phyloP scores from a whole-genome alignment of 345 rosid species.

The Aethionema arabicum region DNA sequence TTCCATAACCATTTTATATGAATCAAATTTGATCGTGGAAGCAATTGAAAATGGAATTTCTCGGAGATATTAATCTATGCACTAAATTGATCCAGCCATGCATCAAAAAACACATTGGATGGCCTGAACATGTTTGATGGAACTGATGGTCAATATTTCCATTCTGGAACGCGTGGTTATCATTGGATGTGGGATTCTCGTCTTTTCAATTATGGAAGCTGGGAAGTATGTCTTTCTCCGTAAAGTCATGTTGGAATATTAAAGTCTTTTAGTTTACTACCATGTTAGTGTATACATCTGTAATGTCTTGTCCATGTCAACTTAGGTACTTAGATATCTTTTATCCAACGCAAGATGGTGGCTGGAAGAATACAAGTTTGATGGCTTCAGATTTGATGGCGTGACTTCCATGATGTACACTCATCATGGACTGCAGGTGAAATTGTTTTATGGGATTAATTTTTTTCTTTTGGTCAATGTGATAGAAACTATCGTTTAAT shows the following conservation, averaged over 20 bases:
- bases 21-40: slow-evolving; percentile 4
- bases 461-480: background rate
- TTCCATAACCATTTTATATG: slow-evolving; percentile 18
- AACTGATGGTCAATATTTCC: slow-evolving; percentile 87
- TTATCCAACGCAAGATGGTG: slow-evolving; percentile 99
- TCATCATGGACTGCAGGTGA: slow-evolving; percentile 91
- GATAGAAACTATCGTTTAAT: background rate
- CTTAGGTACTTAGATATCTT: slow-evolving; percentile 81
- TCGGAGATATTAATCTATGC: slow-evolving; percentile 7
- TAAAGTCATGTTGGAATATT: slow-evolving; percentile 11
- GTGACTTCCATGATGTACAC: slow-evolving; percentile 99
- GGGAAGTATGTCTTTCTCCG: slow-evolving; percentile 70
- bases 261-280: slow-evolving; percentile 17
- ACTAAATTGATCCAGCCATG: slow-evolving; percentile 56
- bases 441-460: slow-evolving; percentile 9
- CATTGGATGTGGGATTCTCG: slow-evolving; percentile 99
- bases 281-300: slow-evolving; percentile 20
- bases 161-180: slow-evolving; percentile 79
- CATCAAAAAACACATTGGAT: slow-evolving; percentile 88
- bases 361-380: slow-evolving; percentile 92
- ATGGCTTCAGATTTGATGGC: slow-evolving; percentile 97
- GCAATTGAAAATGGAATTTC: slow-evolving; percentile 4
- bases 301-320: background rate
- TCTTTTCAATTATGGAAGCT: slow-evolving; percentile 93
- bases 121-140: slow-evolving; percentile 98